Percentiles rank a stretch among this genome's conserved stretches.
Conservation (phyloP, 2,329 filamentous ascomycete genomes). For the Nemania abortiva region DNA sequence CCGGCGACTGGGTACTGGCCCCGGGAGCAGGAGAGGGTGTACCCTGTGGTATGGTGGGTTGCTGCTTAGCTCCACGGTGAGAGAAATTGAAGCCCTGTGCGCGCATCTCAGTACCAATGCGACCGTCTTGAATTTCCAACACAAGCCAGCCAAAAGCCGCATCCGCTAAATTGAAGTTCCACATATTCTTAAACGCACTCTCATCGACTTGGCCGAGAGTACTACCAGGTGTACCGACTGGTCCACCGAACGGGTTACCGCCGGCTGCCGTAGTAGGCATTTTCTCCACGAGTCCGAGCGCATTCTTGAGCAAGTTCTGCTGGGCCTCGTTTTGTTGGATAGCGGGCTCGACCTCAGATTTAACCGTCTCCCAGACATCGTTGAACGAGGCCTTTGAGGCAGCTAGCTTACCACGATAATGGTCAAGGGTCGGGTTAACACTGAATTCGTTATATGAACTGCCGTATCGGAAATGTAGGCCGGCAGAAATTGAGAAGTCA, state of each 20-base stretch:
- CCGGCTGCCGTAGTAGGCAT: constrained; percentile 97
- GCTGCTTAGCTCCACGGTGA: constrained; percentile 88
- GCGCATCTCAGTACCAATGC: constrained; percentile 98
- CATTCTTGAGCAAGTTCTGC: constrained; percentile 90
- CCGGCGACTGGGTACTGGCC: constrained; percentile 49
- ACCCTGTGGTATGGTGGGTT: constrained; percentile 57
- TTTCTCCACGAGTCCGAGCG: constrained; percentile 93
- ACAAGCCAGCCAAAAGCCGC: constrained; percentile 97
- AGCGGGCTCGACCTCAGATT: constrained; percentile 92
- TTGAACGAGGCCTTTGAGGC: constrained; percentile 99
- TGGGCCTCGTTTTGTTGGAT: constrained; percentile 95
- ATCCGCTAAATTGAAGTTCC: constrained; percentile 99
- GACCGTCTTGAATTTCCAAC: constrained; percentile 92
- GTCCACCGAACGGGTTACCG: constrained; percentile 95
- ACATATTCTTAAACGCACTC: constrained; percentile 99
- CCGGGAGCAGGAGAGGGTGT: constrained; percentile 54
- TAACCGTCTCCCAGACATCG: constrained; percentile 99
- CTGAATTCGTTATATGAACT: constrained; percentile 99
- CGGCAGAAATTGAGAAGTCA: constrained; percentile 97
- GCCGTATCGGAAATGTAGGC: constrained; percentile 97
- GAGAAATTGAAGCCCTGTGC: constrained; percentile 99
- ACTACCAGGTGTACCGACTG: constrained; percentile 75
- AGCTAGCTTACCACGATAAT: constrained; percentile 97
- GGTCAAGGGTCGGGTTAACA: constrained; percentile 96
- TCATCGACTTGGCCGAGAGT: constrained; percentile 93